A percentile compares a stretch with the other conserved stretches of the same genome.
Evolutionary conservation across 176 grass and related monocot genomes (phyloP).

Genomic region (Eremochloa ophiuroides): DNA sequence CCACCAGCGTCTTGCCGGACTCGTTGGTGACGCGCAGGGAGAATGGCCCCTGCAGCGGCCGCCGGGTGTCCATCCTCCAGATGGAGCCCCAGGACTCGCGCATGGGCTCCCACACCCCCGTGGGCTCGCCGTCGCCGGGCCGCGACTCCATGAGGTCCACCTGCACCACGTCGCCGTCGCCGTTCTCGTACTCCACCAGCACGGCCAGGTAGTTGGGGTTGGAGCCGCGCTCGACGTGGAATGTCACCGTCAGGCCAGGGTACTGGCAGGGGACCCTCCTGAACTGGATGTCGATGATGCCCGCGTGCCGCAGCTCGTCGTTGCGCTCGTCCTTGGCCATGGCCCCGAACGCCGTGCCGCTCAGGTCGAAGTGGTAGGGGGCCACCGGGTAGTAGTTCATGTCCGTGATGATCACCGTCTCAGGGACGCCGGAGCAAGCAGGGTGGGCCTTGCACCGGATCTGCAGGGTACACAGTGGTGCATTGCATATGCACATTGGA

Average conservation of each 20-base stretch:
- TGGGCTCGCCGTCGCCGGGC: constrained; percentile 17
- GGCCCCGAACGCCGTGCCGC: constrained; percentile 56
- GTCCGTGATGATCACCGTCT: constrained; percentile 62
- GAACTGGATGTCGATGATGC: constrained; percentile 59
- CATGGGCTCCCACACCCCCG: constrained; percentile 48
- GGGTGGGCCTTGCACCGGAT: constrained; percentile 38
- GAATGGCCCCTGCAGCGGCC: constrained; percentile 50
- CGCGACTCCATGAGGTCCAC: constrained; percentile 62
- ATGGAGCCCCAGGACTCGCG: constrained; percentile 56
- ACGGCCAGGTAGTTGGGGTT: constrained; percentile 63
- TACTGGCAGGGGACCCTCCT: constrained; percentile 34
- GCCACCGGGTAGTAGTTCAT: constrained; percentile 66
- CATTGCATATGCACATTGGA: not conserved
- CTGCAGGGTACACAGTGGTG: constrained; percentile 12
- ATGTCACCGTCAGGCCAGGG: constrained; percentile 31
- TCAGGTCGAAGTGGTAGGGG: constrained; percentile 68
- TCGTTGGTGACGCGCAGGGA: constrained; percentile 61
- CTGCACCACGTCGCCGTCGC: constrained; percentile 58
- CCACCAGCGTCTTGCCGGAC: constrained; percentile 50
- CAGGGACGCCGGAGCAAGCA: constrained; percentile 49
- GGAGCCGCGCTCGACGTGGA: constrained; percentile 67
- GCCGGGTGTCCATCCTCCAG: constrained; percentile 50
- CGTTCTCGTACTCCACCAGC: constrained; percentile 51
- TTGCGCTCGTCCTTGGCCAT: constrained; percentile 40
- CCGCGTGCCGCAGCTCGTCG: constrained; percentile 52